phyloP scores from a whole-genome alignment of 2,329 filamentous ascomycete genomes.

The Penicillium oxalicum region DNA sequence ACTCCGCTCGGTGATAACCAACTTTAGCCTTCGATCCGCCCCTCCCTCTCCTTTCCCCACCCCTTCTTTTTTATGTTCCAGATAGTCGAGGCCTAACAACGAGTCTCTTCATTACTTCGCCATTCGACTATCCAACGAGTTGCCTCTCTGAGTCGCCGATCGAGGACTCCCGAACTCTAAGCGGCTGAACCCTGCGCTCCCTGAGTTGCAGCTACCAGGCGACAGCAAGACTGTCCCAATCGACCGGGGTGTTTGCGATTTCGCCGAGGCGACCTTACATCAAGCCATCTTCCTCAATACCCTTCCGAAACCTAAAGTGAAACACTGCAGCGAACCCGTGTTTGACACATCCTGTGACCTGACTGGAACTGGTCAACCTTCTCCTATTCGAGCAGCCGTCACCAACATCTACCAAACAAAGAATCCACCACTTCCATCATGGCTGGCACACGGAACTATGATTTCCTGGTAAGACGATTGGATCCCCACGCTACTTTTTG shows the following conservation, averaged over 20 bases:
- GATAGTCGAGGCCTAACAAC: neutral
- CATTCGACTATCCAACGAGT: neutral
- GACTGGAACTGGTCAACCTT: neutral
- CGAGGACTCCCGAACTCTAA: neutral
- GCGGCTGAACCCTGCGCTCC: constrained; percentile 6
- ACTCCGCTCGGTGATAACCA: constrained; percentile 14
- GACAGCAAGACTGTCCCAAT: neutral
- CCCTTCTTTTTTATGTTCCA: neutral
- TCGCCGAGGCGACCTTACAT: no score
- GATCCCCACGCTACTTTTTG: neutral
- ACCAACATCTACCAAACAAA: constrained; percentile 5
- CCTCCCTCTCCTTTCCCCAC: constrained; percentile 2
- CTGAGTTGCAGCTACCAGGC: neutral
- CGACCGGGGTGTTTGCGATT: neutral
- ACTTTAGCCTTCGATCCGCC: constrained; percentile 6
- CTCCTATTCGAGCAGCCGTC: constrained; percentile 11
- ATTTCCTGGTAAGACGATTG: constrained; percentile 73
- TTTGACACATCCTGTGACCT: no score
- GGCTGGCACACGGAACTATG: constrained; percentile 98
- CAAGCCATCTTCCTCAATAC: no score
- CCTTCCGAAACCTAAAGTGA: no score
- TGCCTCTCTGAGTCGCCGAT: neutral
- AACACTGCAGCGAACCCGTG: no score
- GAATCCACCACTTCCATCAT: constrained; percentile 46
- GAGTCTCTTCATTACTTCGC: neutral